Base-by-base conservation (phyloP, 1,139 yeast genomes). In the Debaryomycetaceae sp. region DNA sequence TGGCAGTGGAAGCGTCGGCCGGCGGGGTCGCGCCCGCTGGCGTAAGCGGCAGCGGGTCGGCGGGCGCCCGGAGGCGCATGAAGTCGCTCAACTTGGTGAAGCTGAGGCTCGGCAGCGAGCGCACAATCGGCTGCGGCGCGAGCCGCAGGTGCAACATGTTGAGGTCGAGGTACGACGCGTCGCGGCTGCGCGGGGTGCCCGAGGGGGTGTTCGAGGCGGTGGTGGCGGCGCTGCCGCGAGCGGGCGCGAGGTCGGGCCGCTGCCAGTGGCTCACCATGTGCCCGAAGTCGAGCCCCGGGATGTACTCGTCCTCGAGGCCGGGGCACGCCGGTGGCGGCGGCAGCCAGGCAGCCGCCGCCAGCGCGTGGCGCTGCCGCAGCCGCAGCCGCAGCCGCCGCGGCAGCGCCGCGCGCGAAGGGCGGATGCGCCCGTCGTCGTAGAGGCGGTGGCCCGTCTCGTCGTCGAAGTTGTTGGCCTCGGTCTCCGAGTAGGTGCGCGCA, bases 251-350 rank as follows among this genome's bases (percentile, higher is more conserved):
- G n/a, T 27, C 55, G 22, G 34, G 27, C 32, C 44, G 43, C 35
- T 55, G 56, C 74, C 74, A 67, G 32, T 55, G 50, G 40, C 56
- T 56, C 2, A 66, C 45, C 51, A 63, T 56, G 27, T 65, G 64
- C 13, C 67, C 62, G 43, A 74, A 75, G 41, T 72, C 75, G 25
- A 81, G 57, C 17, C 79, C 83, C 0, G 88, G 88, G 11, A 81
- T 70, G 45, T 80, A 81, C 46, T 82, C 89, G 49, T 81, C 89
- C 44, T 78, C 81, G 41, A 80, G 58, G 1, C 83, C 85, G 9
- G 40, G 38, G 17, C 14, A 17, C 12, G 19, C 15, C 5, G 18
- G 7, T 7, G 17, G 18, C 5, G 6, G 26, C 7, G 29, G 23
- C 5, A 40, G 28, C 11, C 30, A n/a, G 22, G 24, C 12, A 28